Percentiles rank a stretch among this genome's conserved stretches.
phyloP scores from a whole-genome alignment of 768 basidiomycete species.

The Guyanaporus albipodus region DNA sequence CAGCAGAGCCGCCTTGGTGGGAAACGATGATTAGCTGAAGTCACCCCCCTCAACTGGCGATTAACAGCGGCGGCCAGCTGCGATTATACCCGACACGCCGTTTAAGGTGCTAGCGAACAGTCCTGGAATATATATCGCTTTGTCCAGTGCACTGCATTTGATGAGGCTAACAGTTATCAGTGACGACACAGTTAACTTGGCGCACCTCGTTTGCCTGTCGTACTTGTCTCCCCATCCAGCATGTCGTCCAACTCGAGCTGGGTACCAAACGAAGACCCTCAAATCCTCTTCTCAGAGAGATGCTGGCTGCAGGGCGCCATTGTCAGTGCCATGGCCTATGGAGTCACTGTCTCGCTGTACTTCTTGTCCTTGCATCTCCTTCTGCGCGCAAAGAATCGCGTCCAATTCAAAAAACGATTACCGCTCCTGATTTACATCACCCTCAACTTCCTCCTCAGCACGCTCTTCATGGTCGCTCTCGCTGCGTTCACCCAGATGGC shows the following conservation, averaged over 20 bases:
- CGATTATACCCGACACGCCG: too few relatives aligned
- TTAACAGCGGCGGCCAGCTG: too few relatives aligned
- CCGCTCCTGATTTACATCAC: slow-evolving; percentile 8
- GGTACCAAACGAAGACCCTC: slow-evolving; percentile 11
- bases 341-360: slow-evolving; percentile 4
- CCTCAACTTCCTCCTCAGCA: slow-evolving; percentile 6
- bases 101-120: too few relatives aligned
- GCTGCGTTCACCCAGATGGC: slow-evolving; percentile 25
- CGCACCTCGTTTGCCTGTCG: too few relatives aligned
- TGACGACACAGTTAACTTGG: too few relatives aligned
- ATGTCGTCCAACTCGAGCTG: slow-evolving; percentile 19
- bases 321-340: slow-evolving; percentile 10
- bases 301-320: slow-evolving; percentile 18
- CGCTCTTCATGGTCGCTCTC: slow-evolving; percentile 15
- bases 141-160: too few relatives aligned
- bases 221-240: neutral
- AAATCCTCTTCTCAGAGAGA: slow-evolving; percentile 16
- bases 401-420: slow-evolving; percentile 2
- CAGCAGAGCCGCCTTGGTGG: too few relatives aligned
- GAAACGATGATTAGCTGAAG: too few relatives aligned
- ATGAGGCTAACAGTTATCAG: too few relatives aligned
- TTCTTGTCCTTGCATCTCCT: slow-evolving; percentile 11
- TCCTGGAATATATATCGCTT: too few relatives aligned
- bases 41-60: too few relatives aligned
- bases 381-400: neutral